Base-by-base conservation (phyloP, 2,329 filamentous ascomycete genomes). In the Whalleya microplaca region DNA sequence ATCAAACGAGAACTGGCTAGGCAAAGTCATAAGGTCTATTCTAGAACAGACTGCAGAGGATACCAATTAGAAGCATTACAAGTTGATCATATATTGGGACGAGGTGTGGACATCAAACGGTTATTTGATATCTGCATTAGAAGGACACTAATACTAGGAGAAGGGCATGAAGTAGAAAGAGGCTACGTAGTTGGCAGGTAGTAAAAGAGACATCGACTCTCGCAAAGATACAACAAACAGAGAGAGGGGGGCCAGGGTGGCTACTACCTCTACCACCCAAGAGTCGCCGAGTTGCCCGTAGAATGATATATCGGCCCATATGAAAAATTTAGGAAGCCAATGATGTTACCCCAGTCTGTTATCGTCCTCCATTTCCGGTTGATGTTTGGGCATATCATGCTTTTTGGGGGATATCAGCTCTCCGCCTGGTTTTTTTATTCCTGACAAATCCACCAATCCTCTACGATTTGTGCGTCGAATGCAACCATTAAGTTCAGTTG, bases 61-160 rank as follows among this genome's bases (percentile, higher is more conserved):
- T 27, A 37, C 42, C 20, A 23, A 19, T 29, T 16, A 51, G 46
- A 20, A 4, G 44, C 21, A 41, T 53, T 14, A n/a, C 18, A 45
- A 50, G 43, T 29, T 42, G 29, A 23, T 45, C 20, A 37, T 10
- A 23, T 32, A 48, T 41, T 19, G 7, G n/a, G 2, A 46, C 9
- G 14, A 42, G 32, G 53, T 37, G 41, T 56, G 57, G 63, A 64
- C 53, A 68, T 66, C 65, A 66, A 65, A 63, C 55, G 48, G 55
- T 55, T 75, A 76, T 76, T 75, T 79, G 78, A 83, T 83, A 82
- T 84, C 78, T 83, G 81, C 80, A 85, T 85, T 84, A 85, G 77
- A 84, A 83, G 78, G 78, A 76, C 78, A 83, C 76, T 84, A 84
- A 71, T 79, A 80, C 75, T 81, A 78, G 68, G 66, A 72, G 75